Evolutionary conservation across 345 rosid species (phyloP).

Genomic region (Rhizophora mangle): DNA sequence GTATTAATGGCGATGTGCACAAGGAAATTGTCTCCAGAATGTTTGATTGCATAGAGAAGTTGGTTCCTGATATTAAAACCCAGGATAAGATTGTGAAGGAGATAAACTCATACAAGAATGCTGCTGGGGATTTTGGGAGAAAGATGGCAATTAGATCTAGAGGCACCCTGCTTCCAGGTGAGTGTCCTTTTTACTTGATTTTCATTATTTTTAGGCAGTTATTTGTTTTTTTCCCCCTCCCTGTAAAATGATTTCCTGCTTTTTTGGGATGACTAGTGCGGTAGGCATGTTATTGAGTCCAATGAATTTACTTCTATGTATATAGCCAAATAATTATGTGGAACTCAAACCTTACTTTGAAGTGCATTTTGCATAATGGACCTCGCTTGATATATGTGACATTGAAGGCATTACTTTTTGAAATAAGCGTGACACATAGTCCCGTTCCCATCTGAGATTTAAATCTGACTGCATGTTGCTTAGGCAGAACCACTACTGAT

Average conservation of each 20-base stretch:
- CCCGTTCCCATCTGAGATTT: too few species aligned
- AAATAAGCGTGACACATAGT: too few species aligned
- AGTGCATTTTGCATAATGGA: background rate
- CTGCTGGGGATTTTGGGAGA: constrained; percentile 86
- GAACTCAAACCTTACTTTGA: background rate
- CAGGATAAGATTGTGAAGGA: constrained; percentile 75
- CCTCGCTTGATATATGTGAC: background rate
- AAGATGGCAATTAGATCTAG: constrained; percentile 79
- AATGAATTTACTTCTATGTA: background rate
- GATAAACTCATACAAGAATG: constrained; percentile 63
- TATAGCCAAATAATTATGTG: background rate
- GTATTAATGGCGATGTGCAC: constrained; percentile 57
- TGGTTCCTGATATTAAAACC: constrained; percentile 59
- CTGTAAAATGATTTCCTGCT: background rate
- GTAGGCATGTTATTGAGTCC: background rate
- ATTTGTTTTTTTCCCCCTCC: background rate
- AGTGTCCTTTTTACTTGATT: constrained; percentile 1
- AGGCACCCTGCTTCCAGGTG: constrained; percentile 79
- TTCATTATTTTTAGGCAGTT: constrained; percentile 1
- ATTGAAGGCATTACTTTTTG: background rate
- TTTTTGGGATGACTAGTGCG: background rate
- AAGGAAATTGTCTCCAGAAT: constrained; percentile 58
- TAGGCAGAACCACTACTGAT: background rate
- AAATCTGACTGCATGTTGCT: too few species aligned
- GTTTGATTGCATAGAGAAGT: constrained; percentile 79